Evolutionary conservation across 345 rosid genomes (phyloP), one percentile per base, ranked within the genome.

Genomic region (Gossypium bickii): DNA sequence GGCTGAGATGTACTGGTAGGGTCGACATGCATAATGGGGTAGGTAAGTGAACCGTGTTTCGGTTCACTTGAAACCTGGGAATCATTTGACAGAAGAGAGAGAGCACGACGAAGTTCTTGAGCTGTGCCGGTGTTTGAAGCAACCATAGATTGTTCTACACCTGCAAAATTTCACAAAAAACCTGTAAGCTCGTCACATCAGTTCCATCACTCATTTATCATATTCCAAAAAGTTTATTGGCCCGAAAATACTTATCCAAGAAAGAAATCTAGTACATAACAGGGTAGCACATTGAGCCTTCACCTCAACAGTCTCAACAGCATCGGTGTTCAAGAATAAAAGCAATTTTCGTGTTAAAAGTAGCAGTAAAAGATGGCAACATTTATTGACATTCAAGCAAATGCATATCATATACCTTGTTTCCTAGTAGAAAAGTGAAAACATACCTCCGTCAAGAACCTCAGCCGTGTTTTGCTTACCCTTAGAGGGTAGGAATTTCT

Each of bases 21-120:
- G 51, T 65, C 75, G 9, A 66, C n/a, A 29, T 27, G 83, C 41
- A 73, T 34, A 34, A 34, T n/a, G 45, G 86, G 71, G 79, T 79
- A 83, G 71, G 80, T 80, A 64, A 78, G 82, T 22, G 89, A 76
- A 70, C 78, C 82, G 29, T 84, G 77, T 81, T 81, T 88, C 43
- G 89, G 89, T 76, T 83, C 87, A 65, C 82, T 74, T 12, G 87
- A 78, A 65, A 80, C 86, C 84, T 87, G 83, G 51, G 94, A 75
- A 72, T 84, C 87, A 63, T 87, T 87, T 94, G 98, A 94, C 98
- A 94, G 97, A 94, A 94, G 97, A 94, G 98, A 94, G 98, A 92
- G 98, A 94, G 97, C 98, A 92, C 93, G 86, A 65, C 88, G 92
- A 82, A 86, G 72, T 71, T 89, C 91, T 80, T 83, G 92, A 38